A percentile compares a stretch with the other conserved stretches of the same genome.
These are phyloP conservation scores for Hypomontagnella submonticulosa DNA, from an alignment of 495 filamentous ascomycete genomes.

Conservation along the genomic window DNA sequence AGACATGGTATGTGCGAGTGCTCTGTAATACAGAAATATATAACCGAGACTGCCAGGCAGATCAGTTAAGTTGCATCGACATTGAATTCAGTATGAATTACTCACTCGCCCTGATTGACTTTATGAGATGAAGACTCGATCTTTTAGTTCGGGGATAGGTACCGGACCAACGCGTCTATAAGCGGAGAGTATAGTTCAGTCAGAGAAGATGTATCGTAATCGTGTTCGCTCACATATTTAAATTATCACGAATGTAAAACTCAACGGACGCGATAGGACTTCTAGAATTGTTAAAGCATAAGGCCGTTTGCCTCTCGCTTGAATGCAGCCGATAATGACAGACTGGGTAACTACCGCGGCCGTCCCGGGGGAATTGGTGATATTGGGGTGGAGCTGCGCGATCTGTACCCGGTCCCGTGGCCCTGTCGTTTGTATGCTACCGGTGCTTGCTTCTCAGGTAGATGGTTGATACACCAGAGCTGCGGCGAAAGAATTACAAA, in stretches of 20 bases:
- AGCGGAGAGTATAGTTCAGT: not conserved
- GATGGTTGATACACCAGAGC: slow-evolving; percentile 4
- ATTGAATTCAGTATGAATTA: not conserved
- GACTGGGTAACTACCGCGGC: not conserved
- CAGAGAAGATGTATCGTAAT: not conserved
- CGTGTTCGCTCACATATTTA: not conserved
- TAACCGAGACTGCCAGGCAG: slow-evolving; percentile 13
- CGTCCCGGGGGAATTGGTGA: slow-evolving; percentile 10
- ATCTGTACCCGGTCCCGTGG: slow-evolving; percentile 2
- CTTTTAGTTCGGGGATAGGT: not conserved
- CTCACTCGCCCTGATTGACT: not conserved
- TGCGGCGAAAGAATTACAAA: too few relatives aligned
- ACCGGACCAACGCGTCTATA: not conserved
- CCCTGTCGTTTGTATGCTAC: slow-evolving; percentile 35
- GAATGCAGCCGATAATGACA: slow-evolving; percentile 20
- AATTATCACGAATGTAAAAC: not conserved
- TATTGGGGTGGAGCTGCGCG: slow-evolving; percentile 20
- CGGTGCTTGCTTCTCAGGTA: slow-evolving; percentile 1
- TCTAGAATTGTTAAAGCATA: not conserved
- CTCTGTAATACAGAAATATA: slow-evolving; percentile 17
- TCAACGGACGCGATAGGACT: not conserved
- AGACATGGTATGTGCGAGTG: slow-evolving; percentile 32
- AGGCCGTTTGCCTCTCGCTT: not conserved
- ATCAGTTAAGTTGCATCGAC: not conserved
- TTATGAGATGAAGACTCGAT: not conserved